Base-by-base conservation (phyloP, 1,284 basidiomycete genomes). In the Apiotrichum mycotoxinovorans region DNA sequence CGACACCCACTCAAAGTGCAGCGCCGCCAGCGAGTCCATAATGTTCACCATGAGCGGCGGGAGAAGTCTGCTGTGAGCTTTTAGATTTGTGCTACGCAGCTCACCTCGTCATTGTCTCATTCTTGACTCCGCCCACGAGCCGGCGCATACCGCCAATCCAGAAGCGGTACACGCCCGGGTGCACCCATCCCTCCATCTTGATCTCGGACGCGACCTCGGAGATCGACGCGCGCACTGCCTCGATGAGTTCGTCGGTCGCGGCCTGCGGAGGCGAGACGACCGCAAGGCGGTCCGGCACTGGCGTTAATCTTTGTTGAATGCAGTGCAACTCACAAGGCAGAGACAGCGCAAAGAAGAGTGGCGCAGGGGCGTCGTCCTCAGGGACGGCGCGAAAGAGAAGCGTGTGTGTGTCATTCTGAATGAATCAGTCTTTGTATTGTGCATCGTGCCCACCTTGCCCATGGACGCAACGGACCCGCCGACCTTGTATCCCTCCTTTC, bases 151-250 rank as follows among this genome's bases (percentile, higher is more conserved):
- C 72, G 14, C 62, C 66, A 11, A 76, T 54, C 68, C 71, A 70
- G 56, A 74, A 76, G 11, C 69, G 51, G 55, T 73, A 76, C 17
- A 74, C 72, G 3, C 72, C 73, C n/a, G 66, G 55, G 47, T 72
- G 66, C 2, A 73, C 66, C 69, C 70, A 74, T 18, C 72, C 73
- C 57, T 76, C 72, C 20, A 70, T 52, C 61, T 73, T 73, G 58
- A 76, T 67, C 15, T 52, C 47, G 22, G 46, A 48, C 12, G 37
- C 49, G 15, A 30, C n/a, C 37, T 51, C 37, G 20, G 60, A 48
- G 47, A 76, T 73, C 7, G 69, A 64, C 17, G 57, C 51, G 14
- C 74, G 67, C 10, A 76, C 54, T 2, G 71, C 64, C 10, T 64
- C 62, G 47, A 74, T 63, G 40, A 76, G 56, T 1, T 64, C 62